A percentile compares a stretch with the other conserved stretches of the same genome.
Evolutionary conservation across 2,329 filamentous ascomycete genomes (phyloP).

Genomic region (Colletotrichum godetiae): DNA sequence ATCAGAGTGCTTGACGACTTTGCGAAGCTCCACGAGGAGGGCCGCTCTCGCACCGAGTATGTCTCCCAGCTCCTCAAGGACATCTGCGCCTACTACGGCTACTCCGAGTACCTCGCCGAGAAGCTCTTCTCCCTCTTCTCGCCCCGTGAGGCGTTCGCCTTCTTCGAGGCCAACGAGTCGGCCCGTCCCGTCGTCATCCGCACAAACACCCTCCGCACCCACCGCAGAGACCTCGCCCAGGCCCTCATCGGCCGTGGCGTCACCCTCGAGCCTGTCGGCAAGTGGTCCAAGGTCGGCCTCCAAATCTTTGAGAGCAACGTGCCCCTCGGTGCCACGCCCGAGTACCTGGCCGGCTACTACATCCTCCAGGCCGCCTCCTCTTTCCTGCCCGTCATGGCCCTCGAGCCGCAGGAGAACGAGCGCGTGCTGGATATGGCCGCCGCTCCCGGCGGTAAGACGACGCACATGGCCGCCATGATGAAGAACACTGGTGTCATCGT

Average conservation of each 20-base stretch:
- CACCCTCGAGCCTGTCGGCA: conserved; percentile 94
- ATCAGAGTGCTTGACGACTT: conserved; percentile 93
- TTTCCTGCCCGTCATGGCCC: conserved; percentile 97
- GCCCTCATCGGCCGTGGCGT: conserved; percentile 96
- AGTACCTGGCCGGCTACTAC: conserved; percentile 97
- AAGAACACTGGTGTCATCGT: conserved; percentile 96
- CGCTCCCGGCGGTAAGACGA: conserved; percentile 95
- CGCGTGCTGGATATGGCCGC: conserved; percentile 91
- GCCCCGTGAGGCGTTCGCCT: conserved; percentile 93
- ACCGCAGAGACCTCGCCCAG: conserved; percentile 85
- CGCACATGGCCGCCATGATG: conserved; percentile 96
- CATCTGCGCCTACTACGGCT: conserved; percentile 96
- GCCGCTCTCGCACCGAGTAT: conserved; percentile 88
- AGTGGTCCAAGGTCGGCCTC: conserved; percentile 98
- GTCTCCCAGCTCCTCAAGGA: conserved; percentile 88
- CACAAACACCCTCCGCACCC: conserved; percentile 90
- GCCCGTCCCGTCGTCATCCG: conserved; percentile 93
- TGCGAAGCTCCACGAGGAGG: conserved; percentile 81
- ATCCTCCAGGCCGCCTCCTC: conserved; percentile 97
- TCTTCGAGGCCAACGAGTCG: conserved; percentile 99
- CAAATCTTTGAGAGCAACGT: conserved; percentile 92
- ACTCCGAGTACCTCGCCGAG: conserved; percentile 93
- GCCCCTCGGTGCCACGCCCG: conserved; percentile 92
- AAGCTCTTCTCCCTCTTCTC: conserved; percentile 95
- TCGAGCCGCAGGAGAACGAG: conserved; percentile 91